Percentiles rank a stretch among this genome's conserved stretches.
phyloP scores from a whole-genome alignment of 805 yeast genomes.

The Ogataea zsoltii region DNA sequence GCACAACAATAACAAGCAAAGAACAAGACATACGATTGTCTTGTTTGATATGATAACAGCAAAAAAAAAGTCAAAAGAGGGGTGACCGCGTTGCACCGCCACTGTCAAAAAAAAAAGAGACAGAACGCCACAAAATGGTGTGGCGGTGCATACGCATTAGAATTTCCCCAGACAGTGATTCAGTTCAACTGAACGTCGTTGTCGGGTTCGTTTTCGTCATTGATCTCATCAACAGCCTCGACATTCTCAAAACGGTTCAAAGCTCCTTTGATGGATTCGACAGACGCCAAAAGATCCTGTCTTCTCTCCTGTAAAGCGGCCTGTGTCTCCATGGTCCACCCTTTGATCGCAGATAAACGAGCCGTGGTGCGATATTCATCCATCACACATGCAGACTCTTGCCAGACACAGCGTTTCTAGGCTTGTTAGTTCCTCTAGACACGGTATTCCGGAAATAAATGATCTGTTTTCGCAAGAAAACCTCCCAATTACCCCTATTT shows the following conservation, averaged over 20 bases:
- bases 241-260: conserved; percentile 12
- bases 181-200: conserved; percentile 1
- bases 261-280: conserved; percentile 25
- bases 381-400: conserved; percentile 26
- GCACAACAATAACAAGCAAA: no score
- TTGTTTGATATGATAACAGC: neutral
- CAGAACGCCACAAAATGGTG: neutral
- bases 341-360: conserved; percentile 17
- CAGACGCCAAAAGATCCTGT: conserved; percentile 20
- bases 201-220: conserved; percentile 1
- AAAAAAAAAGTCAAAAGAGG: neutral
- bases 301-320: conserved; percentile 13
- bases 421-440: neutral
- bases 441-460: no score
- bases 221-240: neutral
- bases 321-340: conserved; percentile 23
- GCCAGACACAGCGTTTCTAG: conserved; percentile 27
- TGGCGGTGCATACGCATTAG: no score
- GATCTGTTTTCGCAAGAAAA: no score
- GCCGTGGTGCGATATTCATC: conserved; percentile 25
- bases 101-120: neutral
- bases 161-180: no score
- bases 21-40: neutral
- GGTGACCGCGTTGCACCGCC: neutral
- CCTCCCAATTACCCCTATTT: no score